A percentile compares a stretch with the other conserved stretches of the same genome.
phyloP scores from a whole-genome alignment of 768 basidiomycete species.

The Naganishia kalamii region DNA sequence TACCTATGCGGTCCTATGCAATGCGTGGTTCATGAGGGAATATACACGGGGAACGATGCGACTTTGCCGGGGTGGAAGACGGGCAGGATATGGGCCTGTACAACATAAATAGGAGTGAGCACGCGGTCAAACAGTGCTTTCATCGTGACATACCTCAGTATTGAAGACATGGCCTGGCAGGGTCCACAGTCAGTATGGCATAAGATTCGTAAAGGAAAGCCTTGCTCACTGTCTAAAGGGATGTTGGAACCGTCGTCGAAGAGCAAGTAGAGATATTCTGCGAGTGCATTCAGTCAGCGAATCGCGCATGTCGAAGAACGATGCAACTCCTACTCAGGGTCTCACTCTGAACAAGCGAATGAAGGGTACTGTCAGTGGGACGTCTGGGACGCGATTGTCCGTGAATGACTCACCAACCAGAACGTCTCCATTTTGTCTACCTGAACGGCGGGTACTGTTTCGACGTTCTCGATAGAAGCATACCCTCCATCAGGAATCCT shows the following conservation, averaged over 20 bases:
- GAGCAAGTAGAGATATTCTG: constrained; percentile 75
- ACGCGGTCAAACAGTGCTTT: background rate
- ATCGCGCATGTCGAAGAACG: background rate
- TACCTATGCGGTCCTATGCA: too few relatives aligned
- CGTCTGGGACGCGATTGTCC: background rate
- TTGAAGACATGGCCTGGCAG: constrained; percentile 72
- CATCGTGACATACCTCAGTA: constrained; percentile 60
- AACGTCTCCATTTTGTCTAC: constrained; percentile 97
- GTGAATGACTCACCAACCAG: constrained; percentile 53
- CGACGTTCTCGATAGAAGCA: constrained; percentile 75
- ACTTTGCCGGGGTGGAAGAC: constrained; percentile 57
- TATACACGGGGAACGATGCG: constrained; percentile 31
- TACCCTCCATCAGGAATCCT: constrained; percentile 72
- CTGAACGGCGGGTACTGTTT: constrained; percentile 57
- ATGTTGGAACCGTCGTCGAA: constrained; percentile 70
- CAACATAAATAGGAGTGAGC: background rate
- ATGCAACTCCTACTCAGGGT: constrained; percentile 30
- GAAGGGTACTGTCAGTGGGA: background rate
- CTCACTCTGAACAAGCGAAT: constrained; percentile 21
- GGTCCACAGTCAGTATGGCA: constrained; percentile 22
- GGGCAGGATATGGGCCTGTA: constrained; percentile 64
- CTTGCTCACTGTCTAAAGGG: constrained; percentile 62
- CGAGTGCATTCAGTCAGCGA: background rate
- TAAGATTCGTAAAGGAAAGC: constrained; percentile 28
- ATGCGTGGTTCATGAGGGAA: too few relatives aligned